These are phyloP conservation scores for Eucommia ulmoides DNA, from an alignment of 257 asterid genomes.

Conservation along the genomic window DNA sequence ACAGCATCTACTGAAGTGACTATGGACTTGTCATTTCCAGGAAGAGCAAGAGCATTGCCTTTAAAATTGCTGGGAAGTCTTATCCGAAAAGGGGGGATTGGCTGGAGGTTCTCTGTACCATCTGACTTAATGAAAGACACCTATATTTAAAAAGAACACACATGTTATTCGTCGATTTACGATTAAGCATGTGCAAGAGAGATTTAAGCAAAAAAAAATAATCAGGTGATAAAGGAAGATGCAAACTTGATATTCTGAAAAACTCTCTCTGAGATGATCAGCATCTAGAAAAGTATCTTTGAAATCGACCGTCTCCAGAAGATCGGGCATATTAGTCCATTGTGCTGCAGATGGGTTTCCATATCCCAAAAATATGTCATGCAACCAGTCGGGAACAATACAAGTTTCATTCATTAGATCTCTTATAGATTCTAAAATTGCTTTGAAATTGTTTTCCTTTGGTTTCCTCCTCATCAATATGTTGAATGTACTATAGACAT, in stretches of 20 bases:
- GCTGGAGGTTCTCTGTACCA: conserved; percentile 51
- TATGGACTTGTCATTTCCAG: conserved; percentile 42
- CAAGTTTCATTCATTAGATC: conserved; percentile 99
- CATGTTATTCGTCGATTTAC: neutral
- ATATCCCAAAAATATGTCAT: conserved; percentile 95
- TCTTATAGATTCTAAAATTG: conserved; percentile 92
- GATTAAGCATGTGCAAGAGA: neutral
- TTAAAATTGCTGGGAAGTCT: conserved; percentile 54
- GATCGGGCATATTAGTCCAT: conserved; percentile 91
- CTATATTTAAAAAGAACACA: conserved; percentile 27
- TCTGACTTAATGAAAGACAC: conserved; percentile 65
- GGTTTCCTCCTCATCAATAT: conserved; percentile 97
- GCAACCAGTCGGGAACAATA: conserved; percentile 96
- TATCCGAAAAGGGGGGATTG: conserved; percentile 66
- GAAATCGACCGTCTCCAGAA: conserved; percentile 75
- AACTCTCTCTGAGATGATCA: conserved; percentile 77
- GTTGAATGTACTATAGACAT: conserved; percentile 78
- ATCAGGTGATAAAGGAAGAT: conserved; percentile 2
- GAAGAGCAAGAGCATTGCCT: conserved; percentile 46
- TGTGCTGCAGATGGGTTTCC: conserved; percentile 97
- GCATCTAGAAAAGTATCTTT: conserved; percentile 88
- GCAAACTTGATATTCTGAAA: conserved; percentile 75
- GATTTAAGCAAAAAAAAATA: neutral
- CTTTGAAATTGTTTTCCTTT: conserved; percentile 96
- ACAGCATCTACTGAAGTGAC: conserved; percentile 23